A percentile compares a stretch with the other conserved stretches of the same genome.
These are phyloP conservation scores for Fusarium abutilonis DNA, from an alignment of 2,329 filamentous ascomycete genomes.

Conservation along the genomic window DNA sequence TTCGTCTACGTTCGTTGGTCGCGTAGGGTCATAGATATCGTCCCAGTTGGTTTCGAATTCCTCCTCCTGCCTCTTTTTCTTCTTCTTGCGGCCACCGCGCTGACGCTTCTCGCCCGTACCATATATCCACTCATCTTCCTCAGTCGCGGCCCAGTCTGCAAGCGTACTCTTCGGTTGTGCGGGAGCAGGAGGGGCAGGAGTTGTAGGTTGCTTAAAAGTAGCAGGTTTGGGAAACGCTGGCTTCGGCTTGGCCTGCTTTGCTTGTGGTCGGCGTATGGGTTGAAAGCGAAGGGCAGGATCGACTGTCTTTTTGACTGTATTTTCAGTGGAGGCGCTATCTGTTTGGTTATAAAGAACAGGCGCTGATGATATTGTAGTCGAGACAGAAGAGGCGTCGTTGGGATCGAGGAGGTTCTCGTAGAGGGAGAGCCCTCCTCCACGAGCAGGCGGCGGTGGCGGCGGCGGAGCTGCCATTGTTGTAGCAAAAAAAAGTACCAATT, in stretches of 20 bases:
- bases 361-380: slow-evolving; percentile 78
- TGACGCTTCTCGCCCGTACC: slow-evolving; percentile 70
- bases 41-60: slow-evolving; percentile 81
- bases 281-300: slow-evolving; percentile 81
- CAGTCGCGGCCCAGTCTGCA: slow-evolving; percentile 81
- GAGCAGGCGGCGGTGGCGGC: slow-evolving; percentile 49
- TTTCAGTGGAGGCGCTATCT: slow-evolving; percentile 56
- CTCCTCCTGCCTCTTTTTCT: slow-evolving; percentile 68
- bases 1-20: slow-evolving; percentile 85
- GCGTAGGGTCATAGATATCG: slow-evolving; percentile 85
- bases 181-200: slow-evolving; percentile 48
- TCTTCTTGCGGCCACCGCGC: slow-evolving; percentile 81
- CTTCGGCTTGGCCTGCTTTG: slow-evolving; percentile 68
- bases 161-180: slow-evolving; percentile 71
- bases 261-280: slow-evolving; percentile 80
- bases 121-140: slow-evolving; percentile 85
- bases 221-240: slow-evolving; percentile 62
- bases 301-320: slow-evolving; percentile 67
- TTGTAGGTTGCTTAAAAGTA: slow-evolving; percentile 48
- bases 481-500: neutral
- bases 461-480: slow-evolving; percentile 46
- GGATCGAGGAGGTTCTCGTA: slow-evolving; percentile 86
- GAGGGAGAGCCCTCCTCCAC: slow-evolving; percentile 70
- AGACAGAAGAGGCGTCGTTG: slow-evolving; percentile 54
- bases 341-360: slow-evolving; percentile 76